Evolutionary conservation across 164 flowering plant genomes (phyloP), one percentile per base, ranked within the genome.

Genomic region (Liriodendron chinense): DNA sequence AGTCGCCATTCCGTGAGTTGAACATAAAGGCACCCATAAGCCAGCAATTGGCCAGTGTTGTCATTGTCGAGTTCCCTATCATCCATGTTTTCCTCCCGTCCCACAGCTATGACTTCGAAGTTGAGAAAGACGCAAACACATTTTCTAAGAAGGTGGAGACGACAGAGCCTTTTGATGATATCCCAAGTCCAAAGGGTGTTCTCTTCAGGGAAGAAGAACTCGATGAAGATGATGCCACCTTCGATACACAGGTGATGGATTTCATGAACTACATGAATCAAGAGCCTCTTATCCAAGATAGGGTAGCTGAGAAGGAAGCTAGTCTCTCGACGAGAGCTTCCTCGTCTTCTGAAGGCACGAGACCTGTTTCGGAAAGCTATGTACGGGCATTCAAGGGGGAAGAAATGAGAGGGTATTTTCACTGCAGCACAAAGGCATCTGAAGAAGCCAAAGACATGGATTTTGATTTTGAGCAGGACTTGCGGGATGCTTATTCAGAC

Each of bases 51-150:
- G 82, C 84, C 25, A 78, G 85, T 75, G 21, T 83, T 65, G 81
- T 81, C 59, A 78, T 95, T 53, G 50, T 95, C 70, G 97, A 94
- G 84, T 89, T 89, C 78, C 99, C 97, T 13, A 85, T 86, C 4
- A 90, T 96, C 75, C 85, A 89, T 80, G 91, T 91, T 49, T 88
- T 80, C 72, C 90, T 92, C 23, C 94, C 97, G 28, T 85, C 95
- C 9, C 85, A 90, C 21, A 78, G n/a, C 48, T 77, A 25, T 72
- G 83, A 90, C 78, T 88, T 91, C 79, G 92, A 90, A 77, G 84
- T 92, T 28, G 66, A 84, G 47, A 86, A 84, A 70, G 79, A 53
- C 68, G 68, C 73, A 21, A 77, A 43, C 24, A 84, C 77, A 14
- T 53, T 28, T 62, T 65, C 71, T 14, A 69, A 48, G 25, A 76